A percentile compares a stretch with the other conserved stretches of the same genome.
These are phyloP conservation scores for Petunia axillaris DNA, from an alignment of 257 asterid species.

Conservation along the genomic window DNA sequence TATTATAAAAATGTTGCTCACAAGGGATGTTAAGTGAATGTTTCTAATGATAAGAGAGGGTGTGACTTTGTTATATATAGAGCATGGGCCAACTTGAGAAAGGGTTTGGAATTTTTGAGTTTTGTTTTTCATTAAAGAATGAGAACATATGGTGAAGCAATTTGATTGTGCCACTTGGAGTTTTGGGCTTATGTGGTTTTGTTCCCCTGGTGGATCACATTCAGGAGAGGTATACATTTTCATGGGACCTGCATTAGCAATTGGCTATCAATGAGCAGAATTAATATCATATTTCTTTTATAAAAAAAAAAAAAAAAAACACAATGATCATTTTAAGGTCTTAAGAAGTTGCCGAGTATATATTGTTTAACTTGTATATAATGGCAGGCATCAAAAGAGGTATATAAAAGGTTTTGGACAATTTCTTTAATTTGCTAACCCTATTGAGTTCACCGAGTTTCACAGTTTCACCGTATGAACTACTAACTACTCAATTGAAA, in stretches of 20 bases:
- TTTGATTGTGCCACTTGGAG: constrained; percentile 46
- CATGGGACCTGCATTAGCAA: constrained; percentile 21
- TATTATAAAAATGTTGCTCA: not conserved
- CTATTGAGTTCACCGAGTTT: too few relatives aligned
- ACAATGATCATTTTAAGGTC: not conserved
- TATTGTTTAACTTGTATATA: not conserved
- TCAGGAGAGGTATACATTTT: constrained; percentile 50
- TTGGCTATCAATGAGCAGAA: not conserved
- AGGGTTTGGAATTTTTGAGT: not conserved
- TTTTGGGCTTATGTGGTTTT: constrained; percentile 34
- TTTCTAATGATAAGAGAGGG: not conserved
- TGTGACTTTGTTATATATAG: constrained; percentile 15
- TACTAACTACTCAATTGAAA: too few relatives aligned
- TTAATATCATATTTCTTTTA: not conserved
- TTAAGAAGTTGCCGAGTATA: not conserved
- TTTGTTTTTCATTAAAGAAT: not conserved
- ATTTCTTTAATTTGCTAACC: too few relatives aligned
- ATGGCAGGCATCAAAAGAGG: not conserved
- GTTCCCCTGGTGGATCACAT: constrained; percentile 41
- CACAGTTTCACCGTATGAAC: too few relatives aligned
- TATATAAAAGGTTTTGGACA: too few relatives aligned
- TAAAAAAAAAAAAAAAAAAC: not conserved
- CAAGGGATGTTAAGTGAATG: constrained; percentile 1
- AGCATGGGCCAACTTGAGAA: not conserved
- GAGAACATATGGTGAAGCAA: constrained; percentile 13